phyloP scores from a whole-genome alignment of 225 moss, liverwort and hornwort species.

The Physcomitrellopsis africana region DNA sequence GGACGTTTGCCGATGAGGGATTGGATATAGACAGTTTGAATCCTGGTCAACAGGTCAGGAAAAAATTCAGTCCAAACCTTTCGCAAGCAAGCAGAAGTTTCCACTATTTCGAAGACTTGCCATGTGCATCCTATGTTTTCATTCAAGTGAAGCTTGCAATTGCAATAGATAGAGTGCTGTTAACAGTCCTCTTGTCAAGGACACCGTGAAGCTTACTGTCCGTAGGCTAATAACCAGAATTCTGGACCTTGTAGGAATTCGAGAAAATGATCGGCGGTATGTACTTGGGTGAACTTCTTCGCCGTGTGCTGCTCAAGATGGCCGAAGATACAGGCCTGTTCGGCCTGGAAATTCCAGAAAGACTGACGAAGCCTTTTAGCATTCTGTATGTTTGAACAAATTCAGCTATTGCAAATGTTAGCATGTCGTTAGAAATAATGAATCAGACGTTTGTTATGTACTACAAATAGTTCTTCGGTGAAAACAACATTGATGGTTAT shows the following conservation, averaged over 20 bases:
- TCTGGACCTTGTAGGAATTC: slow-evolving; percentile 58
- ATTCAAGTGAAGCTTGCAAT: neutral
- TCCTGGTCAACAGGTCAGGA: slow-evolving; percentile 52
- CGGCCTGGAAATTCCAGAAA: slow-evolving; percentile 62
- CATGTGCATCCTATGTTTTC: neutral
- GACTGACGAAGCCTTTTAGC: slow-evolving; percentile 63
- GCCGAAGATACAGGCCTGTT: slow-evolving; percentile 70
- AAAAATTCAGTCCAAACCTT: neutral
- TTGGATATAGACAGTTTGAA: slow-evolving; percentile 55
- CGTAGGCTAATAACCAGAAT: neutral
- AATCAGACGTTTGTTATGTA: neutral
- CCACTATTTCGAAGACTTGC: neutral
- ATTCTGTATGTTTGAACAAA: slow-evolving; percentile 35
- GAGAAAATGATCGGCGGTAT: slow-evolving; percentile 95
- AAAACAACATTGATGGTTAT: neutral
- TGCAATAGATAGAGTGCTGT: neutral
- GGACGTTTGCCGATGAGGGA: slow-evolving; percentile 56
- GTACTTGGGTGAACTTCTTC: slow-evolving; percentile 95
- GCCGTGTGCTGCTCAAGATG: slow-evolving; percentile 81
- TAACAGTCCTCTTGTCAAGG: neutral
- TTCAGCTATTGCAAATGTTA: slow-evolving; percentile 14
- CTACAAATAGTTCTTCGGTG: neutral
- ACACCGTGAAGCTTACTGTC: slow-evolving; percentile 1
- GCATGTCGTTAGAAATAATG: neutral
- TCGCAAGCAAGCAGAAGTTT: neutral